These are phyloP conservation scores for Logfia minima DNA, from an alignment of 129 eudicot genomes.

Conservation along the genomic window DNA sequence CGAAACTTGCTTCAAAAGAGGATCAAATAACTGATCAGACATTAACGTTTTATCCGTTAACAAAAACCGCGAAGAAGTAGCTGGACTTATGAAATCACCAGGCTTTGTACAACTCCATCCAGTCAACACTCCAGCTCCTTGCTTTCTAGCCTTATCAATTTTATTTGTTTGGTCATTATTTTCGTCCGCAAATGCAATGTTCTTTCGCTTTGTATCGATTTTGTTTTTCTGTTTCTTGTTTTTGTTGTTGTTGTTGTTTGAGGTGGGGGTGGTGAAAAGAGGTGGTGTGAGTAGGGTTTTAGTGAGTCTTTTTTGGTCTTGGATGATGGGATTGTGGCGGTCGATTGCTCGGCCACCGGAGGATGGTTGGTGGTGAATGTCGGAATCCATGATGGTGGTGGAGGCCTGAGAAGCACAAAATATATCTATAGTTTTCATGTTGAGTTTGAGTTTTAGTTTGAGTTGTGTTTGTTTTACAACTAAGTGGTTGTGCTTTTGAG, in stretches of 20 bases:
- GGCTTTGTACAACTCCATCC: slow-evolving; percentile 37
- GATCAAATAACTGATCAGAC: slow-evolving; percentile 38
- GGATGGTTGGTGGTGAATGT: slow-evolving; percentile 25
- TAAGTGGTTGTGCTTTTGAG: slow-evolving; percentile 26
- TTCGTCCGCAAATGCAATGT: slow-evolving; percentile 21
- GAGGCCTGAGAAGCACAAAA: slow-evolving; percentile 58
- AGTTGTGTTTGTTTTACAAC: slow-evolving; percentile 23
- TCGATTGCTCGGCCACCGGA: slow-evolving; percentile 73
- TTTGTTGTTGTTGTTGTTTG: slow-evolving; percentile 1
- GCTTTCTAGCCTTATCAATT: neutral
- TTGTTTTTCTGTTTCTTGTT: slow-evolving; percentile 20
- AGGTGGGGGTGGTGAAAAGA: slow-evolving; percentile 18
- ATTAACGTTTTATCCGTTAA: slow-evolving; percentile 40
- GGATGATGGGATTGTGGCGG: slow-evolving; percentile 85
- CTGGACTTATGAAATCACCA: slow-evolving; percentile 60
- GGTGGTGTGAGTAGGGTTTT: slow-evolving; percentile 23
- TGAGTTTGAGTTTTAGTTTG: slow-evolving; percentile 12
- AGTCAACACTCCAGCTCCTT: slow-evolving; percentile 32
- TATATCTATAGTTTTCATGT: slow-evolving; percentile 45
- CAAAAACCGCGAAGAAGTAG: slow-evolving; percentile 73
- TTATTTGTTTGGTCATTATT: slow-evolving; percentile 15
- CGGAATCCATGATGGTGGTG: slow-evolving; percentile 37
- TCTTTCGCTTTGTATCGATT: slow-evolving; percentile 15
- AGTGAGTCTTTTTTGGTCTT: slow-evolving; percentile 50
- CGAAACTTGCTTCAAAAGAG: slow-evolving; percentile 44